Evolutionary conservation across 805 yeast species (phyloP).

Genomic region (Cyberlindnera veronae): DNA sequence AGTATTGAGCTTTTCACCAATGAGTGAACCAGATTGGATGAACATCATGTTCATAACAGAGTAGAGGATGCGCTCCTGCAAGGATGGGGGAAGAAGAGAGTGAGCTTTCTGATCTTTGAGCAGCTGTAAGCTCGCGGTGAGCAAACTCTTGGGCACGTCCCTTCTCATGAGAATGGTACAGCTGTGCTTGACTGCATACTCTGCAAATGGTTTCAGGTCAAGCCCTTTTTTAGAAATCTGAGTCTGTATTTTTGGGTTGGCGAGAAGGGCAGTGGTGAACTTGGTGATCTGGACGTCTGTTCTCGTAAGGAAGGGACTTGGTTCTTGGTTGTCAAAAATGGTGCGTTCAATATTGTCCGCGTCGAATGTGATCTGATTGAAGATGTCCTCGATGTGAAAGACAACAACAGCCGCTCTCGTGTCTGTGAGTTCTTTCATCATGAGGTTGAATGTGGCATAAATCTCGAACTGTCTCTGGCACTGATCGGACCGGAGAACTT

Average conservation of each 20-base stretch:
- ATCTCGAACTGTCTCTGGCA: conserved; percentile 26
- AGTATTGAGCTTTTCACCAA: conserved; percentile 22
- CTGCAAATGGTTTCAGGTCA: conserved; percentile 1
- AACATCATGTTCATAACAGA: conserved; percentile 23
- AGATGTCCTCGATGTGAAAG: conserved; percentile 7
- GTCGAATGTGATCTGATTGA: conserved; percentile 12
- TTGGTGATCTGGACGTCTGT: conserved; percentile 25
- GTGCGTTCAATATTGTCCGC: conserved; percentile 7
- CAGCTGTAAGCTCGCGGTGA: conserved; percentile 26
- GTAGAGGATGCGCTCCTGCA: conserved; percentile 21
- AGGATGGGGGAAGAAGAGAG: conserved; percentile 3
- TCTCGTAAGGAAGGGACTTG: conserved; percentile 24
- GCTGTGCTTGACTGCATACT: conserved; percentile 18
- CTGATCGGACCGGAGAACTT: conserved; percentile 8
- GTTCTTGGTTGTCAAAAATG: conserved; percentile 3
- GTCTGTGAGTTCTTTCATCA: conserved; percentile 23
- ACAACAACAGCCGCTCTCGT: conserved; percentile 7
- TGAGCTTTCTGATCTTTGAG: conserved; percentile 23
- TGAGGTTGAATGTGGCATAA: conserved; percentile 22
- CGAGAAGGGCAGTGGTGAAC: conserved; percentile 14
- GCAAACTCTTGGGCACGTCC: conserved; percentile 21
- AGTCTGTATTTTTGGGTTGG: conserved; percentile 12
- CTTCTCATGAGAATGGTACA: conserved; percentile 12
- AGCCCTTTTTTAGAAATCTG: conserved; percentile 8
- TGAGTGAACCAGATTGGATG: conserved; percentile 21